phyloP scores from a whole-genome alignment of 306 rosid species.

The Cicer chorassanicum region DNA sequence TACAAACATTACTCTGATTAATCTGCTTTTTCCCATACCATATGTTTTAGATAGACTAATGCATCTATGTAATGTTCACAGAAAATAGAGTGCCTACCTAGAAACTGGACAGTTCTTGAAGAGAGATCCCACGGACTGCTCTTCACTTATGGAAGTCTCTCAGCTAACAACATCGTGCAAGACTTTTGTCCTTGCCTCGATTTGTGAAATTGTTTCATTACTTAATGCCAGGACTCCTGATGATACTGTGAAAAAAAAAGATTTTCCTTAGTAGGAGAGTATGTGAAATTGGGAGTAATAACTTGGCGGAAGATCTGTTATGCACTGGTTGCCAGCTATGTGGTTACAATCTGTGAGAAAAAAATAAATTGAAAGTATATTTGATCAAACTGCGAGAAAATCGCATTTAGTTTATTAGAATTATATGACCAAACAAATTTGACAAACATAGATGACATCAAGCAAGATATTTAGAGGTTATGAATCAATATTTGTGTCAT shows the following conservation, averaged over 20 bases:
- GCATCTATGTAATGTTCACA: conserved; percentile 34
- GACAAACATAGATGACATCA: conserved; percentile 22
- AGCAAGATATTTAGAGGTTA: conserved; percentile 25
- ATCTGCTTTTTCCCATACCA: conserved; percentile 27
- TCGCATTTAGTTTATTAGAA: conserved; percentile 34
- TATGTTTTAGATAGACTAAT: conserved; percentile 36
- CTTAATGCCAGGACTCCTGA: conserved; percentile 17
- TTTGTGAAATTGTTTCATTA: conserved; percentile 68
- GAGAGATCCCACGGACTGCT: conserved; percentile 52
- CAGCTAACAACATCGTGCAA: conserved; percentile 55
- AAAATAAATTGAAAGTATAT: background rate
- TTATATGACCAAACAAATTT: conserved; percentile 25
- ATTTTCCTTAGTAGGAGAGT: conserved; percentile 67
- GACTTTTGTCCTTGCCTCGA: conserved; percentile 62
- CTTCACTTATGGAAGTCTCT: conserved; percentile 60
- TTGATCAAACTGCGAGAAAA: conserved; percentile 6
- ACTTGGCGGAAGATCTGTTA: conserved; percentile 66
- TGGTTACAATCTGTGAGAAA: no score
- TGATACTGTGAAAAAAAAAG: conserved; percentile 57
- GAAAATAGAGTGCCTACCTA: conserved; percentile 45
- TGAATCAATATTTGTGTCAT: conserved; percentile 54
- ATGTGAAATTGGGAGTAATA: conserved; percentile 47
- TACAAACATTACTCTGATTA: background rate
- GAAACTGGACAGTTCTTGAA: conserved; percentile 72
- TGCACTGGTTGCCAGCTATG: conserved; percentile 85